Evolutionary conservation across 495 filamentous ascomycete genomes (phyloP).

Genomic region (Cercophora sp.): DNA sequence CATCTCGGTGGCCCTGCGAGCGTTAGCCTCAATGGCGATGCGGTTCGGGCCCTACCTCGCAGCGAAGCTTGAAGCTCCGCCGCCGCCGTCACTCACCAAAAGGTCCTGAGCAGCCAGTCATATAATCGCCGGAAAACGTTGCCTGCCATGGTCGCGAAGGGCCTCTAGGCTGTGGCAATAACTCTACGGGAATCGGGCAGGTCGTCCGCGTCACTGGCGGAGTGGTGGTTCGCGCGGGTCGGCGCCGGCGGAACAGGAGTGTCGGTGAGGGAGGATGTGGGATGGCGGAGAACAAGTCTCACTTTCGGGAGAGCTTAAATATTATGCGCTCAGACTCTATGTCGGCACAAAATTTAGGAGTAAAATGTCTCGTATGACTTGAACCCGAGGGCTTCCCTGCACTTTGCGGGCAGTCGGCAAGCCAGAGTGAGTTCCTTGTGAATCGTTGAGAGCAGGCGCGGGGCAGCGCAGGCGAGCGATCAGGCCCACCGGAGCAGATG

Average conservation of each 20-base stretch:
- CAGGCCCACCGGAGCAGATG: constrained; percentile 25
- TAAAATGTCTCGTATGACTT: constrained; percentile 47
- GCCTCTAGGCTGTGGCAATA: not conserved
- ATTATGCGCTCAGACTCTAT: constrained; percentile 35
- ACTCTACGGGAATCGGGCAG: constrained; percentile 12
- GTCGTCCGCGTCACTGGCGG: constrained; percentile 4
- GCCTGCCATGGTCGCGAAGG: constrained; percentile 29
- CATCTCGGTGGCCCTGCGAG: constrained; percentile 90
- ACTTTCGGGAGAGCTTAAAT: constrained; percentile 28
- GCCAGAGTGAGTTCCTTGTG: constrained; percentile 22
- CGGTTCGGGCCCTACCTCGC: constrained; percentile 10
- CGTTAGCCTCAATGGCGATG: constrained; percentile 10
- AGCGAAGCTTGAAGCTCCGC: constrained; percentile 11
- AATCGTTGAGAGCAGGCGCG: constrained; percentile 23
- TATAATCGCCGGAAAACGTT: constrained; percentile 84
- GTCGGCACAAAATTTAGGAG: constrained; percentile 35
- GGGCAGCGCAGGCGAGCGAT: constrained; percentile 24
- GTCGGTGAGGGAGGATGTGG: constrained; percentile 17
- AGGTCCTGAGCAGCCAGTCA: constrained; percentile 96
- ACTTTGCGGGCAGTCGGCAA: constrained; percentile 30
- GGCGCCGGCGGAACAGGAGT: constrained; percentile 7
- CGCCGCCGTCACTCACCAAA: constrained; percentile 72
- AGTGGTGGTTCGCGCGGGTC: constrained; percentile 15
- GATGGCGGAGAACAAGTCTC: constrained; percentile 23
- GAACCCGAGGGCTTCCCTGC: constrained; percentile 19